phyloP scores from a whole-genome alignment of 2,329 filamentous ascomycete species.

The Penicillium sclerotigenum region DNA sequence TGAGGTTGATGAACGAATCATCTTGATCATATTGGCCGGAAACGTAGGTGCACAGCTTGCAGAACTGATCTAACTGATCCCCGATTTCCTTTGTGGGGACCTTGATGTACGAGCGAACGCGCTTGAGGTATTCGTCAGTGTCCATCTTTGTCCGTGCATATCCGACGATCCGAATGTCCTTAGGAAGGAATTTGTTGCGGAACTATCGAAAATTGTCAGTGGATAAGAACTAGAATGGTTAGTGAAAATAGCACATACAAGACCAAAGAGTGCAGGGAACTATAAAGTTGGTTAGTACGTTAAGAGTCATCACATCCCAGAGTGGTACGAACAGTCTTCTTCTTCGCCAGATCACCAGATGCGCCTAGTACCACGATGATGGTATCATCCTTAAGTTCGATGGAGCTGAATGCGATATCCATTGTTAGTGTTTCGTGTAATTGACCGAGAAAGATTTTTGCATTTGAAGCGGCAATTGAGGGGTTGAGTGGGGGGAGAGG shows the following conservation, averaged over 20 bases:
- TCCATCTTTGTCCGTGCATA: slow-evolving; percentile 99
- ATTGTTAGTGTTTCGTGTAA: slow-evolving; percentile 32
- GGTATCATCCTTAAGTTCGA: slow-evolving; percentile 98
- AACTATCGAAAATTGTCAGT: slow-evolving; percentile 57
- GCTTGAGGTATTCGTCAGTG: slow-evolving; percentile 87
- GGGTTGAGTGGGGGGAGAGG: slow-evolving; percentile 18
- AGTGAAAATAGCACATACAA: slow-evolving; percentile 62
- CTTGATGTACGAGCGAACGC: slow-evolving; percentile 98
- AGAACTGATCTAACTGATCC: slow-evolving; percentile 90
- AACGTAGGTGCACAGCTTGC: slow-evolving; percentile 82
- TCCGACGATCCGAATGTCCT: slow-evolving; percentile 94
- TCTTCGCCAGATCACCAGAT: slow-evolving; percentile 97
- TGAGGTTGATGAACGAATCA: slow-evolving; percentile 82
- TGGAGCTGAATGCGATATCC: slow-evolving; percentile 57
- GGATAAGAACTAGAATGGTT: background rate
- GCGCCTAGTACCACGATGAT: slow-evolving; percentile 94
- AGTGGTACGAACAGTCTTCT: slow-evolving; percentile 79
- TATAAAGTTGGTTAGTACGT: slow-evolving; percentile 40
- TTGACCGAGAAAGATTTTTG: slow-evolving; percentile 17
- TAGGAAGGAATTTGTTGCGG: slow-evolving; percentile 96
- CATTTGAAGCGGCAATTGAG: slow-evolving; percentile 13
- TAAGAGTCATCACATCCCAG: slow-evolving; percentile 5
- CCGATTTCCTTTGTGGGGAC: slow-evolving; percentile 96
- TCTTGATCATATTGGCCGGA: slow-evolving; percentile 98
- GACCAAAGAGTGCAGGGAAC: slow-evolving; percentile 96